Base-by-base conservation (phyloP, 2,329 filamentous ascomycete genomes). In the Aureobasidium pullulans region DNA sequence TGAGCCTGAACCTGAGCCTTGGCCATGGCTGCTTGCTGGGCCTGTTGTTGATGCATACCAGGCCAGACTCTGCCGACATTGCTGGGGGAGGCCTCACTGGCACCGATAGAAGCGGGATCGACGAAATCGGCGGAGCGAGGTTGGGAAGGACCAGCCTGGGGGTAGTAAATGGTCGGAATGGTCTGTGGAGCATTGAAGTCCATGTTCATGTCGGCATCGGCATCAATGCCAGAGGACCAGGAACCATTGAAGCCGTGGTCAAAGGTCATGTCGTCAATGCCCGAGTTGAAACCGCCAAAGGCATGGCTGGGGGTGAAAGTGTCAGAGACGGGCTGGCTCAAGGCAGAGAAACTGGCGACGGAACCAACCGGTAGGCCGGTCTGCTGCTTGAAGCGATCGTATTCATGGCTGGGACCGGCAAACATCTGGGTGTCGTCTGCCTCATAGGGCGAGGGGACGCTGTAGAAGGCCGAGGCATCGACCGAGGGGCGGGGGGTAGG, bases 321-420 rank as follows among this genome's bases (percentile, higher is more conserved):
- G 44, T 69, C 69, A 57, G 66, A 67, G 66, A 70, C 68, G 54
- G 63, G 64, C 47, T 64, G 61, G 72, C 89, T 91, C 67, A 94
- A 83, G 37, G 89, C 88, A 70, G 94, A 83, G 11, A 92, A 88
- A 73, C 84, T 89, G 43, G 87, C 85, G 63, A 94, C 79, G 56
- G 90, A 92, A 63, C 91, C 91, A 1, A 90, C 87, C 0, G 94
- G 90, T 32, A 96, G 85, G 64, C 92, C 91, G 3, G 94, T 96
- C 78, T 96, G 92, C 72, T 99, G 94, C 77, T 90, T 89, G 78
- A 96, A 95, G 70, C 90, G 85, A 69, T 91, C 89, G 79, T 97
- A 97, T 75, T 96, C 90, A 77, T 96, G 92, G 73, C 90, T 96
- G 8, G 94, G 93, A 44, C 70, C 70, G 63, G 66, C 69, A 67